These are phyloP conservation scores for Pyrus communis DNA, from an alignment of 306 rosid genomes.

Conservation along the genomic window DNA sequence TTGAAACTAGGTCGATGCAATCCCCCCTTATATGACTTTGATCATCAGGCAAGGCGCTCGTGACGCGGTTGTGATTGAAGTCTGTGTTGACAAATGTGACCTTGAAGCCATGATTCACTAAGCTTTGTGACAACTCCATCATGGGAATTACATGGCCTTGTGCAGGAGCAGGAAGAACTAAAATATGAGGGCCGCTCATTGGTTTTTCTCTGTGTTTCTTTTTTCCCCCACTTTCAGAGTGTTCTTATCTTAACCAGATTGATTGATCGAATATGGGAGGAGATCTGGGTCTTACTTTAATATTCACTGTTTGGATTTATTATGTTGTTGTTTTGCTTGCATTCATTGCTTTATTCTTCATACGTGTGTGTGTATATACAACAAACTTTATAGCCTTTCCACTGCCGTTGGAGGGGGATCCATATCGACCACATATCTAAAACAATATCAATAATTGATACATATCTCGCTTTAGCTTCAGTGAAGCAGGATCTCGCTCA, in stretches of 20 bases:
- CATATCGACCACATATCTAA: too few species aligned
- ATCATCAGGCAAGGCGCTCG: neutral
- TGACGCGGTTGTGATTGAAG: slow-evolving; percentile 15
- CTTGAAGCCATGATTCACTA: slow-evolving; percentile 32
- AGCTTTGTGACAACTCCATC: slow-evolving; percentile 21
- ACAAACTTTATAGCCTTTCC: too few species aligned
- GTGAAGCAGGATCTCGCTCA: too few species aligned
- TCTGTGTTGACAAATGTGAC: slow-evolving; percentile 39
- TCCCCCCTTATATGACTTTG: neutral
- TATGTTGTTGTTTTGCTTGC: too few species aligned
- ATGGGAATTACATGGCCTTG: slow-evolving; percentile 46
- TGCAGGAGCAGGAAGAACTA: slow-evolving; percentile 30
- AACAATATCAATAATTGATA: too few species aligned
- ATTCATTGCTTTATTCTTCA: too few species aligned
- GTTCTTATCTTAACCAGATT: neutral
- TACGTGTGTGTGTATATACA: too few species aligned
- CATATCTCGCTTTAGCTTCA: too few species aligned
- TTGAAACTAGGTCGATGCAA: slow-evolving; percentile 24
- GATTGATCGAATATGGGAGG: too few species aligned
- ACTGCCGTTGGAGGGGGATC: too few species aligned
- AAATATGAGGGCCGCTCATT: slow-evolving; percentile 1
- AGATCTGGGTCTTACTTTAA: too few species aligned
- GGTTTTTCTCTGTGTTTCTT: neutral
- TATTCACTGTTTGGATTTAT: too few species aligned
- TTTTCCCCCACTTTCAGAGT: neutral